These are phyloP conservation scores for Boechera divaricarpa DNA, from an alignment of 345 rosid genomes.

Conservation along the genomic window DNA sequence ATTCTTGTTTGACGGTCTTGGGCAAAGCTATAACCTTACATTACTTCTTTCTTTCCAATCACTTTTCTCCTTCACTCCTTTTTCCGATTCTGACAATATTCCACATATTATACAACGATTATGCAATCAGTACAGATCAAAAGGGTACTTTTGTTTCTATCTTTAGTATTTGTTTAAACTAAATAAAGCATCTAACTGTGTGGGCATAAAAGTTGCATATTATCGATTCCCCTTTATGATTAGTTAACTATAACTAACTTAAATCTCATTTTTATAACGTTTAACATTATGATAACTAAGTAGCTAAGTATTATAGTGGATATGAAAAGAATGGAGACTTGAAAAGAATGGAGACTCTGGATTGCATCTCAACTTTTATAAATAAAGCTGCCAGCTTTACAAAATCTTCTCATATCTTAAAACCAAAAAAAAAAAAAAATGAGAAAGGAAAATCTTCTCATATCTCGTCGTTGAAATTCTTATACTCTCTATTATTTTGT, in stretches of 20 bases:
- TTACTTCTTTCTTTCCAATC: slow-evolving; percentile 28
- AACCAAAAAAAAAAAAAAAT: no score
- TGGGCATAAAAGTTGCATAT: slow-evolving; percentile 14
- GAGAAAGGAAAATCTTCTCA: slow-evolving; percentile 3
- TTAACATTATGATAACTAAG: background rate
- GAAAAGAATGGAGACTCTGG: slow-evolving; percentile 10
- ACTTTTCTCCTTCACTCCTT: slow-evolving; percentile 45
- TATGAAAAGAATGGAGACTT: slow-evolving; percentile 20
- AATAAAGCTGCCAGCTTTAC: slow-evolving; percentile 16
- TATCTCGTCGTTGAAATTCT: slow-evolving; percentile 23
- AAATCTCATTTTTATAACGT: background rate
- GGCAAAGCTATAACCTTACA: slow-evolving; percentile 28
- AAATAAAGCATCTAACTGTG: slow-evolving; percentile 2
- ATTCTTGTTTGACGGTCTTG: slow-evolving; percentile 36
- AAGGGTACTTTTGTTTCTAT: slow-evolving; percentile 25
- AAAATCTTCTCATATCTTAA: slow-evolving; percentile 27
- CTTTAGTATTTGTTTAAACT: background rate
- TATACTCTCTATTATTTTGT: slow-evolving; percentile 5
- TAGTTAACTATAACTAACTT: background rate
- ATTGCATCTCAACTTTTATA: slow-evolving; percentile 25
- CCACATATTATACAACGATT: background rate
- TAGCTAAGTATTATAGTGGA: background rate
- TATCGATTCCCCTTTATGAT: slow-evolving; percentile 1
- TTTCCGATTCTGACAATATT: slow-evolving; percentile 26
- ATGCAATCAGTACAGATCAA: slow-evolving; percentile 23